Evolutionary conservation across 768 basidiomycete species (phyloP).

Genomic region (Boletus rubropictus): DNA sequence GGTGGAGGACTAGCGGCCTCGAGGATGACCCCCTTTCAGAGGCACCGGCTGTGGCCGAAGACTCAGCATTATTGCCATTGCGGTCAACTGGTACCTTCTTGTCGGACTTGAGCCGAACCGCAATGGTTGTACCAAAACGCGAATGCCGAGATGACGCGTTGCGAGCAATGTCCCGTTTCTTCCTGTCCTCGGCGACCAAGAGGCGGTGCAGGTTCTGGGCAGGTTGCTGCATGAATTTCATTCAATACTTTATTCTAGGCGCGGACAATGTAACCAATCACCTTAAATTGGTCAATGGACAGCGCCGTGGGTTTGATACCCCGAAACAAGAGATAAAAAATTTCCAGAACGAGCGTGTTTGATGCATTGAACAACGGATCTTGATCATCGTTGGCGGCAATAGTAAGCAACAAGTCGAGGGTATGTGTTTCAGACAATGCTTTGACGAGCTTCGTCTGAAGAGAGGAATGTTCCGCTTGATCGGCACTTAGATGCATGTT

Average conservation of each 20-base stretch:
- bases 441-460: slow-evolving; percentile 75
- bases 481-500: slow-evolving; percentile 70
- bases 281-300: slow-evolving; percentile 59
- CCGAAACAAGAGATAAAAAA: slow-evolving; percentile 85
- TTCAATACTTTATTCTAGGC: slow-evolving; percentile 6
- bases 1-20: slow-evolving; percentile 72
- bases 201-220: slow-evolving; percentile 64
- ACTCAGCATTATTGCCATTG: slow-evolving; percentile 20
- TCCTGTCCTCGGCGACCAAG: slow-evolving; percentile 69
- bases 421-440: slow-evolving; percentile 66
- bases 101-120: slow-evolving; percentile 64
- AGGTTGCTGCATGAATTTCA: slow-evolving; percentile 48
- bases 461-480: slow-evolving; percentile 67
- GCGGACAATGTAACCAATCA: slow-evolving; percentile 23
- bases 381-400: slow-evolving; percentile 70
- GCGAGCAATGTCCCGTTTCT: slow-evolving; percentile 50
- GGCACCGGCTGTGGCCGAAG: slow-evolving; percentile 18
- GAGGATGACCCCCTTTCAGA: slow-evolving; percentile 29
- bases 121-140: slow-evolving; percentile 92
- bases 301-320: slow-evolving; percentile 63
- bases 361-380: slow-evolving; percentile 79
- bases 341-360: slow-evolving; percentile 90
- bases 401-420: slow-evolving; percentile 74
- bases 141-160: slow-evolving; percentile 77
- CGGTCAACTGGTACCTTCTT: slow-evolving; percentile 32